These are phyloP conservation scores for Tetrahymena elliotti DNA, from an alignment of 73 alveolate genomes.

Conservation along the genomic window DNA sequence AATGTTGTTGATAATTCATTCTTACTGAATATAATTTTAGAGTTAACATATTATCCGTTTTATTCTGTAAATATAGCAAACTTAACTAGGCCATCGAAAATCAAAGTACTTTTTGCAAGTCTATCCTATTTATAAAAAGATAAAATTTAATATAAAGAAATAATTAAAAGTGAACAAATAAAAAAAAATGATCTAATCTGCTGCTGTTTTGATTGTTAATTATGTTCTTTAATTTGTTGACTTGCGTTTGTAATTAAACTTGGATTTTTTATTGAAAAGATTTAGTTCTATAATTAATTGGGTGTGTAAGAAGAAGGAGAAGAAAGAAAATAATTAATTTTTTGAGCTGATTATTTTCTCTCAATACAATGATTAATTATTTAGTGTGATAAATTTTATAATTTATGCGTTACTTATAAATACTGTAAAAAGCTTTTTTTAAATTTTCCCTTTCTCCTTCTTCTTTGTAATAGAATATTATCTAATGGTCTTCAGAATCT, in stretches of 20 bases:
- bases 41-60: background rate
- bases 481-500: background rate
- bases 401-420: background rate
- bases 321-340: too few relatives aligned
- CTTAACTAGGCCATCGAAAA: background rate
- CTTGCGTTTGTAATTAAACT: background rate
- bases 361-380: background rate
- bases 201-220: background rate
- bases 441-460: background rate
- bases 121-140: background rate
- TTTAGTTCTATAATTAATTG: background rate
- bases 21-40: background rate
- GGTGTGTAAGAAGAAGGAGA: background rate
- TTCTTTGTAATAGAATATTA: background rate
- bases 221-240: too few relatives aligned
- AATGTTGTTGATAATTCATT: background rate
- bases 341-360: background rate
- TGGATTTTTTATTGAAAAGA: too few relatives aligned
- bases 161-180: background rate
- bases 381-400: background rate
- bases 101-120: background rate
- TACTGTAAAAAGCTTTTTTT: background rate
- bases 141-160: background rate
- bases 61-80: background rate
- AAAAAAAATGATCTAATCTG: background rate